phyloP scores from a whole-genome alignment of 176 grass and related monocot genomes.

The Secale cereale region DNA sequence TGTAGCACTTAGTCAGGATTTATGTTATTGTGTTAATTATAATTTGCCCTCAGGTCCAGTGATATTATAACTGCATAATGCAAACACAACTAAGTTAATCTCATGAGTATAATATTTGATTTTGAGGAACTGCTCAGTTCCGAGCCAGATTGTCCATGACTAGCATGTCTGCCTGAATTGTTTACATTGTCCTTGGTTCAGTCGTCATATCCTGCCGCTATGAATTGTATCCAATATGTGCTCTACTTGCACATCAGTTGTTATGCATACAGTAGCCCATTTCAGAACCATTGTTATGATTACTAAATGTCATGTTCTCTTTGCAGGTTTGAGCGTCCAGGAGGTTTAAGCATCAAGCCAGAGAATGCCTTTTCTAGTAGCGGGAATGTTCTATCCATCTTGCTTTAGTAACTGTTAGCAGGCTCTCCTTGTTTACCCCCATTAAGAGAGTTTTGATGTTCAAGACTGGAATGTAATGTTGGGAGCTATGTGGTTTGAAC shows the following conservation, averaged over 20 bases:
- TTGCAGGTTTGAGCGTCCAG: slow-evolving; percentile 63
- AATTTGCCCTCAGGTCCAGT: neutral
- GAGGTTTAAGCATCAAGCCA: slow-evolving; percentile 45
- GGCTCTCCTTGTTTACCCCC: neutral
- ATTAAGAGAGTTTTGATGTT: slow-evolving; percentile 16
- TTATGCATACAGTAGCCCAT: neutral
- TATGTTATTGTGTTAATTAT: neutral
- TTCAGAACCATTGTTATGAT: neutral
- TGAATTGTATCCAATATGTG: neutral
- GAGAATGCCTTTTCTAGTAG: neutral
- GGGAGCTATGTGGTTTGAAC: slow-evolving; percentile 7
- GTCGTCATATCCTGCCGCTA: neutral
- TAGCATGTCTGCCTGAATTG: neutral
- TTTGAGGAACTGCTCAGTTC: neutral
- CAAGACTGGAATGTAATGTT: neutral
- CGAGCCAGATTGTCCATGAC: neutral
- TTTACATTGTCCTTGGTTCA: neutral
- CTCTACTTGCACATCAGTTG: neutral
- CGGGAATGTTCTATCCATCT: neutral
- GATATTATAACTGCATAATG: neutral
- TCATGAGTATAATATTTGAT: neutral
- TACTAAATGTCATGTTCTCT: neutral
- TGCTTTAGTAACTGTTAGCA: neutral
- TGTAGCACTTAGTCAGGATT: too few species aligned
- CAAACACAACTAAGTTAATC: neutral